Base-by-base conservation (phyloP, 2,329 filamentous ascomycete genomes). In the Metarhizium sp. region DNA sequence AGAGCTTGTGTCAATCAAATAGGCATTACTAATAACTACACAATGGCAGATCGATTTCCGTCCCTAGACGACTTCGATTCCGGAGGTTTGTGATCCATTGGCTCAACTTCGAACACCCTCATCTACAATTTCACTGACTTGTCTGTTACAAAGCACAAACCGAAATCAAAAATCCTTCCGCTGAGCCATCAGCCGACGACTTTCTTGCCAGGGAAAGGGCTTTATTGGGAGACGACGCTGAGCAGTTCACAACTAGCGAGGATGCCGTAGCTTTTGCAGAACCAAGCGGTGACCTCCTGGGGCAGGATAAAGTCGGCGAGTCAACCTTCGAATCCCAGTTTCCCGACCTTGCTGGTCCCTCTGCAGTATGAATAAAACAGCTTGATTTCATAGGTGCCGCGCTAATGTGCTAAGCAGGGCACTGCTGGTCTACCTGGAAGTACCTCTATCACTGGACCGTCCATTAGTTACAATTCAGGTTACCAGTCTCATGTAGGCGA, bases 181-280 rank as follows among this genome's bases (percentile, higher is more conserved):
- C 76, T 59, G 75, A 79, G 10, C 77, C 81, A 34, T 85, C 86
- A 36, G 78, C 82, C 59, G 85, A 90, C 66, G 90, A 96, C 73
- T 97, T 99, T 71, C 83, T 97, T 51, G 85, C 89, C 59, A 89
- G 92, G 63, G 94, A 99, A 76, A 90, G 91, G 67, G 94, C 91
- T 59, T 74, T 87, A 18, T 84, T 99, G 7, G 94, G 94, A 61
- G 94, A 96, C 60, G 94, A 97, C 71, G 94, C 94, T 58, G 82
- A 91, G 64, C 88, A 92, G 75, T 99, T 99, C 71, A 80, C 87
- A 60, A 88, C 88, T 36, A 80, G 84, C 58, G 84, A 86, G 66
- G 90, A 95, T 68, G 76, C 80, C 57, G 79, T 80, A 55, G 82
- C 82, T 45, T 79, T 84, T 54, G 80, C 79, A 60, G 84, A 87